Percentiles rank a stretch among this genome's conserved stretches.
Conservation (phyloP, 2,329 filamentous ascomycete species). For the Ophiostoma sp. region DNA sequence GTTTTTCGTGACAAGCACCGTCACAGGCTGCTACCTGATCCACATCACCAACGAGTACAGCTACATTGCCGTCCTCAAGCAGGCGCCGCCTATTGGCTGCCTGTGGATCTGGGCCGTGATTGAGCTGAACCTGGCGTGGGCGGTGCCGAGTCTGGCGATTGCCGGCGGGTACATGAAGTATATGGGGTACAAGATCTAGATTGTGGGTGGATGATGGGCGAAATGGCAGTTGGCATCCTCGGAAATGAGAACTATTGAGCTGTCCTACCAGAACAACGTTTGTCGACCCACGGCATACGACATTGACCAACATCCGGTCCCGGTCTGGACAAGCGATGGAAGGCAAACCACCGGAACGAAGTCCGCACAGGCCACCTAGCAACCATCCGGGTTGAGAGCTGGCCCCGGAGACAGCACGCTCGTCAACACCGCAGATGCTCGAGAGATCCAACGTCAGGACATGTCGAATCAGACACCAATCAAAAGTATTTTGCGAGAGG, state of each 20-base stretch:
- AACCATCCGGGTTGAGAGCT: too few relatives aligned
- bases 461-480: too few relatives aligned
- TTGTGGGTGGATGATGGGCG: background rate
- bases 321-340: background rate
- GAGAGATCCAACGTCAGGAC: too few relatives aligned
- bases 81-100: constrained; percentile 81
- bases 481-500: too few relatives aligned
- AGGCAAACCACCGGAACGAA: too few relatives aligned
- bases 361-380: too few relatives aligned
- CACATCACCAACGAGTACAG: constrained; percentile 75
- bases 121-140: constrained; percentile 73
- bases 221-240: background rate
- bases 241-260: too few relatives aligned
- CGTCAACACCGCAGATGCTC: too few relatives aligned
- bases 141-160: constrained; percentile 54
- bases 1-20: constrained; percentile 63
- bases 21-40: constrained; percentile 75
- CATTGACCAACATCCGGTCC: background rate
- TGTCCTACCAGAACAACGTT: background rate
- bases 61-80: constrained; percentile 90
- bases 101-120: constrained; percentile 93
- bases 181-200: constrained; percentile 46
- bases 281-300: background rate
- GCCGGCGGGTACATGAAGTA: constrained; percentile 49
- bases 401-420: too few relatives aligned